Percentiles rank a stretch among this genome's conserved stretches.
These are phyloP conservation scores for Flaveria trinervia DNA, from an alignment of 129 eudicot genomes.

Conservation along the genomic window DNA sequence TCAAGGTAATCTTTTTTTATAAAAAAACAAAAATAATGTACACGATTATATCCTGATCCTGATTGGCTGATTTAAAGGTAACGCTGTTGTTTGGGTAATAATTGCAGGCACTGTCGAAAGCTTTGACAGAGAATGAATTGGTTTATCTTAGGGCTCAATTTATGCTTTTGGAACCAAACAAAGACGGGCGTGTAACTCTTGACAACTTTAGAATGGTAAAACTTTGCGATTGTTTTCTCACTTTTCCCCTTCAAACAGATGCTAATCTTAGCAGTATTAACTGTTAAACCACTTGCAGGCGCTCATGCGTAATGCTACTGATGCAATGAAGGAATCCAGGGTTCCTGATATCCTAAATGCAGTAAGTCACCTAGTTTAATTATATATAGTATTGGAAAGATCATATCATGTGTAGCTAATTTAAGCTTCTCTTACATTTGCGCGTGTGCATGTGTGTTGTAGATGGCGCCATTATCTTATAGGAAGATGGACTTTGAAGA, in stretches of 20 bases:
- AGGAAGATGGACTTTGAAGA: constrained; percentile 70
- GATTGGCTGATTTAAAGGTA: too few species aligned
- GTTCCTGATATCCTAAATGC: constrained; percentile 68
- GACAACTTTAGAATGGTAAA: constrained; percentile 83
- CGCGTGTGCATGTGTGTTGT: not conserved
- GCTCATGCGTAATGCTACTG: constrained; percentile 62
- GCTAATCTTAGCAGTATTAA: constrained; percentile 4
- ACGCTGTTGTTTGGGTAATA: too few species aligned
- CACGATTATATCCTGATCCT: too few species aligned
- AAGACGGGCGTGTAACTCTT: constrained; percentile 82
- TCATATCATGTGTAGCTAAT: not conserved
- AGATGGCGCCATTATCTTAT: constrained; percentile 66
- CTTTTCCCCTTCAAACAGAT: not conserved
- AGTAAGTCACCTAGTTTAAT: constrained; percentile 33
- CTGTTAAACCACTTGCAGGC: constrained; percentile 40
- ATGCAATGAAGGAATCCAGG: constrained; percentile 74
- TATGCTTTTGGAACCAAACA: constrained; percentile 63
- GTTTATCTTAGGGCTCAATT: too few species aligned
- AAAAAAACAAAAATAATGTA: too few species aligned
- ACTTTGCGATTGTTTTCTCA: not conserved
- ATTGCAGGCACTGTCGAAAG: too few species aligned
- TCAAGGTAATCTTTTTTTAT: too few species aligned
- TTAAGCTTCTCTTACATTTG: not conserved
- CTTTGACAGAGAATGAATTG: too few species aligned
- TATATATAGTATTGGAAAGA: not conserved